Base-by-base conservation (phyloP, 1,284 basidiomycete species). In the Grifola frondosa region DNA sequence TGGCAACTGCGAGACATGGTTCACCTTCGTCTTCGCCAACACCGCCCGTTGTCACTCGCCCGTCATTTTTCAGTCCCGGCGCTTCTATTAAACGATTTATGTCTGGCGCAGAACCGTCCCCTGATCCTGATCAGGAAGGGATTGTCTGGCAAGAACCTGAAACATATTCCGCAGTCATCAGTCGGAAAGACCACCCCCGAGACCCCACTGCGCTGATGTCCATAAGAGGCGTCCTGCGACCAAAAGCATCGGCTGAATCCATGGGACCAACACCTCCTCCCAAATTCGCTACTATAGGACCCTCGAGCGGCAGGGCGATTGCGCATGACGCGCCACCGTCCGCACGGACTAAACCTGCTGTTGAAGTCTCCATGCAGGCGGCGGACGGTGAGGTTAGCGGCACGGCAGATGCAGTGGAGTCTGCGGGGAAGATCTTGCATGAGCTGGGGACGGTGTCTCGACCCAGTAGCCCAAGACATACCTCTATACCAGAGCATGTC, bases 91-190 rank as follows among this genome's bases (percentile, higher is more conserved):
- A 68, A 49, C 64, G 80, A 28, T 77, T 80, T 48, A 56, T 70
- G 1, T 58, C 68, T n/a, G 46, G 53, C 1, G 61, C 69, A 2
- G 45, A 53, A 4, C 67, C 69, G 19, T 69, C 68, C 5, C 68
- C 61, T 4, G 80, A 84, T 57, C 81, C 81, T 2, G 81, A 84
- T 54, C 60, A 70, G 32, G 80, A 82, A 30, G 74, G 70, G 44
- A 67, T 69, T 1, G 67, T 76, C 2, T 84, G 81, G 81, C 71
- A 79, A 42, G 78, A 81, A 47, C 71, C 77, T 0, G 84, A 86
- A 52, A 52, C 70, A 4, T 82, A 72, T 51, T 79, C 78, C 3
- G 73, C 80, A 0, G 70, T 78, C 9, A 77, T 85, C 46, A 73
- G 69, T 24, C 67, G 84, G 12, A 83, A 81, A 56, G 79, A 82